A percentile compares a stretch with the other conserved stretches of the same genome.
These are phyloP conservation scores for Fusarium staphyleae DNA, from an alignment of 2,329 filamentous ascomycete species.

Conservation along the genomic window DNA sequence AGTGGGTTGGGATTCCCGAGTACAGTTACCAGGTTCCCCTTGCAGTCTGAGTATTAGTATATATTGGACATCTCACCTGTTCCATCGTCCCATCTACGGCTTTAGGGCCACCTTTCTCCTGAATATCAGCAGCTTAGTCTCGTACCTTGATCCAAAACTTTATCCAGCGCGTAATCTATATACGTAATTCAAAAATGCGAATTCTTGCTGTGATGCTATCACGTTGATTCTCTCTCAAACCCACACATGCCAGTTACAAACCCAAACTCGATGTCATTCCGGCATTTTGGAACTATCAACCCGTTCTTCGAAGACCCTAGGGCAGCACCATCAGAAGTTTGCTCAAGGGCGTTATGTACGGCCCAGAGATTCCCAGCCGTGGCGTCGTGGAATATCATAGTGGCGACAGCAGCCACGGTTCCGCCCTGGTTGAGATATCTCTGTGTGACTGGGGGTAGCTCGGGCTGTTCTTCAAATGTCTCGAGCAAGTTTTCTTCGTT, in stretches of 20 bases:
- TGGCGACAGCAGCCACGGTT: neutral
- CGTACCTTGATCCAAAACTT: no score
- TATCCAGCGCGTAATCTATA: no score
- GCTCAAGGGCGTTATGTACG: neutral
- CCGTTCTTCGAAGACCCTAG: neutral
- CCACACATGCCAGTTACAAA: slow-evolving; percentile 14
- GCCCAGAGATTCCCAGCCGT: neutral
- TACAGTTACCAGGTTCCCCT: slow-evolving; percentile 2
- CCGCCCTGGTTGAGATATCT: neutral
- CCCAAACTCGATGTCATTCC: slow-evolving; percentile 7
- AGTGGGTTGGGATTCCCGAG: neutral
- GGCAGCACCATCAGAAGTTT: neutral
- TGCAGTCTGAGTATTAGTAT: no score
- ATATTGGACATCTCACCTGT: no score
- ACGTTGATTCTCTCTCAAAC: neutral
- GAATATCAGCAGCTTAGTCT: no score
- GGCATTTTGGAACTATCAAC: neutral
- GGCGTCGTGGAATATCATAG: neutral
- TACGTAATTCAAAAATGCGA: no score
- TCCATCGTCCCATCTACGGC: no score
- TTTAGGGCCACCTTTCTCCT: no score
- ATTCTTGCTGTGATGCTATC: neutral
- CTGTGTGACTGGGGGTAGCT: neutral
- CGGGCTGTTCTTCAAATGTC: neutral
- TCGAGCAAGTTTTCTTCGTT: neutral